Conservation (phyloP, 352 stramenopile species). For the Phytopythium cucurbitacearum region DNA sequence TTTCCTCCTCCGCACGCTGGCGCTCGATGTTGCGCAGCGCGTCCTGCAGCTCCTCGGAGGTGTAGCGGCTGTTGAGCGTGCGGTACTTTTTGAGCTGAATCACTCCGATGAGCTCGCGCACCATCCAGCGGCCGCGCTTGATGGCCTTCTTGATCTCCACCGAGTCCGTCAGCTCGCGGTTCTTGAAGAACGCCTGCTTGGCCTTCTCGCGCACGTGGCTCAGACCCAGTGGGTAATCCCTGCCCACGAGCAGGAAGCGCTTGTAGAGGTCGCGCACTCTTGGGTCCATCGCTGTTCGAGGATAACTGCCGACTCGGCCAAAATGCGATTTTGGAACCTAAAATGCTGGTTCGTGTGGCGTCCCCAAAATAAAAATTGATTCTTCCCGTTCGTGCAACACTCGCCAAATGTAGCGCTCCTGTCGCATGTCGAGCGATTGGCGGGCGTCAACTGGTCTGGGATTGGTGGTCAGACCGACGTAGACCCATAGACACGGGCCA, state of each 20-base stretch:
- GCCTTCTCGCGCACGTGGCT: constrained; percentile 88
- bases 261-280: constrained; percentile 96
- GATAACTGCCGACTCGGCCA: too few relatives aligned
- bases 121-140: constrained; percentile 89
- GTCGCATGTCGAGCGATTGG: too few relatives aligned
- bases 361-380: neutral
- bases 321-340: too few relatives aligned
- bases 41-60: constrained; percentile 65
- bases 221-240: constrained; percentile 93
- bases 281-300: constrained; percentile 72
- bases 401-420: too few relatives aligned
- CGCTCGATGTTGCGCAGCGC: constrained; percentile 51
- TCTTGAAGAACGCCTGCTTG: constrained; percentile 91
- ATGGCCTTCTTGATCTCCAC: constrained; percentile 91
- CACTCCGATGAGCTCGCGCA: constrained; percentile 95
- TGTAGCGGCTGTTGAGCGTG: constrained; percentile 92
- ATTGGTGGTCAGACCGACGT: too few relatives aligned
- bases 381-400: too few relatives aligned
- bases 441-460: too few relatives aligned
- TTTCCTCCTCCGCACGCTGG: constrained; percentile 8
- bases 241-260: constrained; percentile 90
- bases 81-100: constrained; percentile 98
- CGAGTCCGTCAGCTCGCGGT: constrained; percentile 60
- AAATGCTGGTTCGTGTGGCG: too few relatives aligned
- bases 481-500: too few relatives aligned